A percentile compares a stretch with the other conserved stretches of the same genome.
phyloP scores from a whole-genome alignment of 495 filamentous ascomycete genomes.

The Tetracladium setigerum region DNA sequence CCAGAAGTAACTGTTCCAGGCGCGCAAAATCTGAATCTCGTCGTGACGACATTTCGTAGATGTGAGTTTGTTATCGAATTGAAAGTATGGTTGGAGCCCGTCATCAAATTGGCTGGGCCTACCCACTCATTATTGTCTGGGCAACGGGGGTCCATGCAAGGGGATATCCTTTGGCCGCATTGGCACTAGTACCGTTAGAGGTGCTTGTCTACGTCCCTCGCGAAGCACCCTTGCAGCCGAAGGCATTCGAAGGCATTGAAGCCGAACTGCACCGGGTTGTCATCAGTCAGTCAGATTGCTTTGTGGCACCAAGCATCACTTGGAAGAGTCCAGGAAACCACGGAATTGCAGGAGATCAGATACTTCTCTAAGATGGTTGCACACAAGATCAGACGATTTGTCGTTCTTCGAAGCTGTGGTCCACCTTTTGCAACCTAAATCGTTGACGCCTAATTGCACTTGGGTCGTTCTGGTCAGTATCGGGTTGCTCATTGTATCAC shows the following conservation, averaged over 20 bases:
- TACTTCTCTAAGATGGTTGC: neutral
- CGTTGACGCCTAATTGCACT: slow-evolving; percentile 1
- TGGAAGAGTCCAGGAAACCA: slow-evolving; percentile 1
- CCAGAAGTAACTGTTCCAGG: too few species aligned
- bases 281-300: neutral
- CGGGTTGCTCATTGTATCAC: slow-evolving; percentile 1
- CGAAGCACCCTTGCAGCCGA: neutral
- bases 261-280: neutral
- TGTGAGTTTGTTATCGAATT: neutral
- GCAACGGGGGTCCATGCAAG: neutral
- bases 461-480: too few species aligned
- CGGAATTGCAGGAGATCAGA: neutral
- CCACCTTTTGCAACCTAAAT: slow-evolving; percentile 1
- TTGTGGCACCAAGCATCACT: neutral
- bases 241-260: neutral
- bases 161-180: neutral
- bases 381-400: slow-evolving; percentile 1
- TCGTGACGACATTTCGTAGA: slow-evolving; percentile 3
- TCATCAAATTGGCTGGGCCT: neutral
- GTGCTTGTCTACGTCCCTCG: neutral
- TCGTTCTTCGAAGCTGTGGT: slow-evolving; percentile 1
- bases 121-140: neutral
- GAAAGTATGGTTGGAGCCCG: neutral
- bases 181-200: neutral
- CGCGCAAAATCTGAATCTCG: slow-evolving; percentile 12